Evolutionary conservation across 805 yeast genomes (phyloP), one percentile per base, ranked within the genome.

Genomic region (Kazachstania taianensis): DNA sequence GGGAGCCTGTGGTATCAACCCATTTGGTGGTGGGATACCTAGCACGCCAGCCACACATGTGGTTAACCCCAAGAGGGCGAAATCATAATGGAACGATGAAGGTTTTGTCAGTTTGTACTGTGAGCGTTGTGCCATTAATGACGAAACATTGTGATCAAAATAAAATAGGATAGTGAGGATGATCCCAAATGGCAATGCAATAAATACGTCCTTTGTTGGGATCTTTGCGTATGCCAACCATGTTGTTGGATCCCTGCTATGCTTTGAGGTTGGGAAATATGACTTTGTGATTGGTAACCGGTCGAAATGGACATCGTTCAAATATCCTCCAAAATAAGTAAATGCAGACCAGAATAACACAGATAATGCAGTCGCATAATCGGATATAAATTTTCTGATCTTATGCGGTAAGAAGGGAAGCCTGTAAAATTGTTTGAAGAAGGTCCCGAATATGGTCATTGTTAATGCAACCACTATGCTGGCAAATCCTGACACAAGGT

Each of bases 1-100:
- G 2, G 97, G 97, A 0, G 98, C 97, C 57, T 89, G 98, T 1
- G 98, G 98, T 30, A 89, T 89, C 22, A 89, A 65, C 0, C 98
- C 98, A 59, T 92, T 92, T 0, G 97, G 97, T 2, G 96, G 86
- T 0, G 97, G 98, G 2, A 92, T 68, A 0, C 97, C 98, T 8
- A 89, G 52, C 1, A 89, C 58, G 0, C 97, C 97, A 3, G 94
- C 68, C 1, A 89, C 57, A 0, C 94, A 94, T 0, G 97, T 92
- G 5, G 87, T 80, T 6, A 84, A 53, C 0, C 97, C 97, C 24
- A 89, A 63, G 17, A 92, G 60, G 28, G 81, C 70, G 50, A 87
- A 81, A 59, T 89, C 98, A 76, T 85, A 92, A 59, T 92, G 97
- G 58, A 92, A 92, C 0, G 89, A 67, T 0, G 94, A 73, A 0